Percentiles rank a stretch among this genome's conserved stretches.
Conservation (phyloP, 2,329 filamentous ascomycete genomes). For the Arachnomyces sp. region DNA sequence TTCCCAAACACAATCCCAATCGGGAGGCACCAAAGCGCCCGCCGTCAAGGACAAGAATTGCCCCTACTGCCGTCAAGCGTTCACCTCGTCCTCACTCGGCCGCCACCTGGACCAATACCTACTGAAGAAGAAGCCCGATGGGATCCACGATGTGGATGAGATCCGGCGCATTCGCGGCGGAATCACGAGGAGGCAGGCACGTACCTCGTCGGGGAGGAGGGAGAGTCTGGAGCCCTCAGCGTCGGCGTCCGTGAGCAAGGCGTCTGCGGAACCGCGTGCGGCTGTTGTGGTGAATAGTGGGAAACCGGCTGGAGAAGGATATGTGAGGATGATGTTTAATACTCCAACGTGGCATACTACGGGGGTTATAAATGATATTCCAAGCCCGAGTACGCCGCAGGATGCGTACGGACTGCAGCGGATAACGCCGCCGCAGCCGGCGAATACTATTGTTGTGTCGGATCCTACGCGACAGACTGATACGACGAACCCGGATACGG, state of each 20-base stretch:
- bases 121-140: slow-evolving; percentile 88
- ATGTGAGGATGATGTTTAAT: slow-evolving; percentile 45
- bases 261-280: slow-evolving; percentile 24
- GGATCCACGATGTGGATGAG: slow-evolving; percentile 80
- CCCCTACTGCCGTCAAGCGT: slow-evolving; percentile 78
- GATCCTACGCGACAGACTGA: slow-evolving; percentile 54
- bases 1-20: slow-evolving; percentile 3
- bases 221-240: slow-evolving; percentile 54
- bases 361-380: slow-evolving; percentile 68
- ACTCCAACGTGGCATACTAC: slow-evolving; percentile 66
- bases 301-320: slow-evolving; percentile 27
- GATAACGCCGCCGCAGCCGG: slow-evolving; percentile 23
- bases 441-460: slow-evolving; percentile 22
- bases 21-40: slow-evolving; percentile 28
- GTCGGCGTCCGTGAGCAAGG: slow-evolving; percentile 37
- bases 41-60: slow-evolving; percentile 78
- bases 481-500: slow-evolving; percentile 70
- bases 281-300: slow-evolving; percentile 26
- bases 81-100: slow-evolving; percentile 88
- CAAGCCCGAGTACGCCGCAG: slow-evolving; percentile 42
- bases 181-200: slow-evolving; percentile 78
- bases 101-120: slow-evolving; percentile 92
- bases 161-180: slow-evolving; percentile 74
- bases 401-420: slow-evolving; percentile 27
- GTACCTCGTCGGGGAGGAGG: slow-evolving; percentile 53